Evolutionary conservation across 495 filamentous ascomycete species (phyloP), one percentile per base, ranked within the genome.

Genomic region (Tuber microsphaerosporum): DNA sequence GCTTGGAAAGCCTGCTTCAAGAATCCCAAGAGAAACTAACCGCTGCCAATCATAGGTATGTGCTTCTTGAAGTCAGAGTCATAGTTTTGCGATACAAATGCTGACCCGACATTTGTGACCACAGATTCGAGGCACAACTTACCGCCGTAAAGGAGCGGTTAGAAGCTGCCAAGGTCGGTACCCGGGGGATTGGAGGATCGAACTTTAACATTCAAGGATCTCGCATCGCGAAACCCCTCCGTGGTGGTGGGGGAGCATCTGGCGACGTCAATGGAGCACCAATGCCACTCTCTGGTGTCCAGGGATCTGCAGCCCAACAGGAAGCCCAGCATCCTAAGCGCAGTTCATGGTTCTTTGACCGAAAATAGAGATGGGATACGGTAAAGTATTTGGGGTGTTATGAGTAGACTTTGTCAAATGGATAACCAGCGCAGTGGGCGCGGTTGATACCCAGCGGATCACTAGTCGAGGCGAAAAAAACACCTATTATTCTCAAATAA

Each of bases 21-120:
- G 95, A 99, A 83, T 95, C 92, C 81, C 95, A 98, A 85, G 95
- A 98, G 85, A 99, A 98, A 85, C 86, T 99, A 74, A 96, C 93
- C 16, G 91, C 93, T 69, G 93, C 95, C 20, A 99, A 97, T 83
- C 94, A 97, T 84, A 89, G 94, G 95, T 97, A 89, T 80, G 91
- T 87, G 68, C 48, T 14, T 61, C 48, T 16, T 69, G 2, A 34
- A 42, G 70, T n/a, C 6, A 0, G 31, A 22, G 31, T 9, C 69
- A 34, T 19, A 71, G 7, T 73, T 31, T 22, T 69, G 31, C 34
- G 20, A 41, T 48, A 48, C 48, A 74, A 73, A 75, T 51, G 31
- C 17, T 69, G 31, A n/a, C 39, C 14, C 48, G 12, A 79, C 34
- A 69, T 76, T 74, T 17, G 14, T 12, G 4, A 76, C 72, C 78